Evolutionary conservation across 306 rosid species (phyloP).

Genomic region (Myrica gale): DNA sequence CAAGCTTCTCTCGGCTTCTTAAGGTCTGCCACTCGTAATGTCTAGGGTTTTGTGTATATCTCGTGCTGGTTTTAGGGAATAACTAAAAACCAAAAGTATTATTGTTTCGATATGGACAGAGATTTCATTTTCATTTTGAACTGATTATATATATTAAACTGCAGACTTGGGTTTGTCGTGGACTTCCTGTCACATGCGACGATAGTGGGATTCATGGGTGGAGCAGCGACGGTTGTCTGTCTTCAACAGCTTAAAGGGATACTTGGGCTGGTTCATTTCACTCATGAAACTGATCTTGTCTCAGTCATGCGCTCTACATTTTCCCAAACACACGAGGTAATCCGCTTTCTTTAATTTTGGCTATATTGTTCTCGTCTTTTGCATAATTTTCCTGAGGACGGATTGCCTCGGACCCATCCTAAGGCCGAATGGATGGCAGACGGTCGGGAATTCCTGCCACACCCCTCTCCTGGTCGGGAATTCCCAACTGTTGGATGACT

Average conservation of each 20-base stretch:
- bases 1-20: slow-evolving; percentile 75
- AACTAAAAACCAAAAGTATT: neutral
- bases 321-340: slow-evolving; percentile 67
- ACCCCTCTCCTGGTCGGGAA: no score
- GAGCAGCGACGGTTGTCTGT: slow-evolving; percentile 90
- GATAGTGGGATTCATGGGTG: slow-evolving; percentile 95
- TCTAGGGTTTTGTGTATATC: neutral
- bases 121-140: neutral
- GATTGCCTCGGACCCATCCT: no score
- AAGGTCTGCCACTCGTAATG: slow-evolving; percentile 41
- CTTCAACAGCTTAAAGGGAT: slow-evolving; percentile 84
- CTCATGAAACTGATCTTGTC: slow-evolving; percentile 60
- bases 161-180: slow-evolving; percentile 86
- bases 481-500: no score
- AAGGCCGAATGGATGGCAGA: no score
- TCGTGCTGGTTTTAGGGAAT: neutral
- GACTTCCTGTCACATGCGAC: slow-evolving; percentile 95
- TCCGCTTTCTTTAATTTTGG: neutral
- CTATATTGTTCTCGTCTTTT: neutral
- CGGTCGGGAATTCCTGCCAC: no score
- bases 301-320: slow-evolving; percentile 85
- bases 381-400: neutral
- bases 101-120: neutral
- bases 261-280: slow-evolving; percentile 74
- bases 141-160: neutral